Evolutionary conservation across 352 stramenopile species (phyloP), one percentile per base, ranked within the genome.

Genomic region (Phytophthora fragariaefolia): DNA sequence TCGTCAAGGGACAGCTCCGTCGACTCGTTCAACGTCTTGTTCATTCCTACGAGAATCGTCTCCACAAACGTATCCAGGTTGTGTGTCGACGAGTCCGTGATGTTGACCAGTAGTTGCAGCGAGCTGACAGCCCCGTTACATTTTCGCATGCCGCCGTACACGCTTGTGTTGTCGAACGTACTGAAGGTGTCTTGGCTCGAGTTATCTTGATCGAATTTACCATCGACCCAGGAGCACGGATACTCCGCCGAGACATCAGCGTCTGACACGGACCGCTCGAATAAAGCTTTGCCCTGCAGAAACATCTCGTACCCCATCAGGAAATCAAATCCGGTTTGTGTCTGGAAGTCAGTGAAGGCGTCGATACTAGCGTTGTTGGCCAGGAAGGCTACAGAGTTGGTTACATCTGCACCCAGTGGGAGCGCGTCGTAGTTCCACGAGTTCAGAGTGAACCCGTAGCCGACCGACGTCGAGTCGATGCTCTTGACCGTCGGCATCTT

Each of bases 351-450:
- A 0, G 34, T 23, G 43, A 81, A 61, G 9, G 64, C 48, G 12
- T 30, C 38, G 8, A 17, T 32, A 3, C 34, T 38, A 18, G 69
- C 24, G 12, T 66, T 36, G 0, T 17, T 24, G 6, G 69, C 23
- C 18, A 60, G 56, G 34, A 82, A 61, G 12, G 69, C 63, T 0
- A 76, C 43, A 0, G 36, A 51, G 30, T 76, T 27, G 0, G 67
- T 61, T 0, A 73, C 53, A 6, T 59, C 42, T 4, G 72, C 38
- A 4, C 53, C 74, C 12, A 56, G 56, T 1, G 77, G 77, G 10
- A 83, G 63, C 12, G 73, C 74, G n/a, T 74, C 57, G 12, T 76
- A 66, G 40, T 86, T 86, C 77, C 77, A 86, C 22, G 69, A 63
- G 38, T 75, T 69, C 2, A 65, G 4, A 0, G 69, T 53, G 53